Evolutionary conservation across 495 filamentous ascomycete genomes (phyloP).

Genomic region (Aspergillus campestris): DNA sequence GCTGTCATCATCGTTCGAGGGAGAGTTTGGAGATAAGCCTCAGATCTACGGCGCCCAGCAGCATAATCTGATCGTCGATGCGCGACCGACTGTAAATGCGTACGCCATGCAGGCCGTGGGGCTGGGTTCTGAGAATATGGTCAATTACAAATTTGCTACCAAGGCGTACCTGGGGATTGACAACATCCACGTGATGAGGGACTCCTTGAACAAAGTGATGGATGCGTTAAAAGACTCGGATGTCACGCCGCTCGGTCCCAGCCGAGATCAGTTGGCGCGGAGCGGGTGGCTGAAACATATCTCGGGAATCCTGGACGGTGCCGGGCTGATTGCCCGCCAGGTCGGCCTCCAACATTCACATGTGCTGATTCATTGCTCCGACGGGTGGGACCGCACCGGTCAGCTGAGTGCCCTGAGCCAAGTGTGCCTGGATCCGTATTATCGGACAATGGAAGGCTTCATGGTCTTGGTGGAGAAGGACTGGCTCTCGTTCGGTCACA

Average conservation of each 20-base stretch:
- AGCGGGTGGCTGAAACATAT: conserved; percentile 95
- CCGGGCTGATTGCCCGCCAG: conserved; percentile 74
- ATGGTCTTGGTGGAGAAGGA: conserved; percentile 95
- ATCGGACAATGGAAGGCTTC: conserved; percentile 90
- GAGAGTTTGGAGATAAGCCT: conserved; percentile 35
- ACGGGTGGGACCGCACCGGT: conserved; percentile 96
- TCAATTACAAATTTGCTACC: conserved; percentile 86
- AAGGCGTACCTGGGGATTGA: conserved; percentile 96
- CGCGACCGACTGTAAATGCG: conserved; percentile 90
- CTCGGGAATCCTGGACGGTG: conserved; percentile 71
- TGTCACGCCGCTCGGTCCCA: conserved; percentile 74
- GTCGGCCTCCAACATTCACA: conserved; percentile 89
- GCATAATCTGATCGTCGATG: conserved; percentile 93
- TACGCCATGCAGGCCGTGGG: conserved; percentile 93
- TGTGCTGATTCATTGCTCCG: conserved; percentile 94
- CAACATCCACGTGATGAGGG: conserved; percentile 98
- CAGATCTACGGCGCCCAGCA: conserved; percentile 88
- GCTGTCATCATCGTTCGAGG: conserved; percentile 39
- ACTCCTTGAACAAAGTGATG: conserved; percentile 80
- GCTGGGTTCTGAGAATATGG: conserved; percentile 94
- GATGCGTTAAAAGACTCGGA: conserved; percentile 91
- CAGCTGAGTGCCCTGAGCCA: conserved; percentile 93
- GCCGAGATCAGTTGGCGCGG: conserved; percentile 68
- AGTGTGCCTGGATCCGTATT: conserved; percentile 91
- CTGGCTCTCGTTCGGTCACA: conserved; percentile 95